phyloP scores from a whole-genome alignment of 352 stramenopile genomes.

The Phytophthora cactorum region DNA sequence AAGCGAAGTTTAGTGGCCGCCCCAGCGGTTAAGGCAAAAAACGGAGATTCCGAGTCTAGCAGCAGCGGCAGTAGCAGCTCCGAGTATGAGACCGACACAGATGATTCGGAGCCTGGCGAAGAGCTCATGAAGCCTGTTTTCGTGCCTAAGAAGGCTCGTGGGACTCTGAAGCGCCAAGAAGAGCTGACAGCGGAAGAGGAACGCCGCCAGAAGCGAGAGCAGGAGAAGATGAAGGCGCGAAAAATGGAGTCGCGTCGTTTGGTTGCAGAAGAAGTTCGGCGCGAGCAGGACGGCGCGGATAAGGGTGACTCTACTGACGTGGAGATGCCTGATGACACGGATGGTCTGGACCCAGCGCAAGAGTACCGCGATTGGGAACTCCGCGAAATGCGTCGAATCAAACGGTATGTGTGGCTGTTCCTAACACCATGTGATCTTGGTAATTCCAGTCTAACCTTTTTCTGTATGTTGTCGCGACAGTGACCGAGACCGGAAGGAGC shows the following conservation, averaged over 20 bases:
- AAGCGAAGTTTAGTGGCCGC: constrained; percentile 26
- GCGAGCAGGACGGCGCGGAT: constrained; percentile 59
- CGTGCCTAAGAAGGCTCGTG: constrained; percentile 89
- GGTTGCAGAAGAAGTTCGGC: constrained; percentile 77
- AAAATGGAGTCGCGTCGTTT: constrained; percentile 79
- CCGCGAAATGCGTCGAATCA: constrained; percentile 93
- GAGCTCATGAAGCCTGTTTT: constrained; percentile 92
- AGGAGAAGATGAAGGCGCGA: constrained; percentile 62
- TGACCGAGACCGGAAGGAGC: constrained; percentile 84
- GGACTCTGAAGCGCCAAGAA: constrained; percentile 84
- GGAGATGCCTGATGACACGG: constrained; percentile 92
- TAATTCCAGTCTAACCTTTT: constrained; percentile 14
- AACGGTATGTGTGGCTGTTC: constrained; percentile 54
- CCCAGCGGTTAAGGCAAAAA: constrained; percentile 1
- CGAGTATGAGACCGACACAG: constrained; percentile 85
- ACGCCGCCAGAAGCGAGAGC: constrained; percentile 54
- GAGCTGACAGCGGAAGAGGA: constrained; percentile 80
- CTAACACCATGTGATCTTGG: neutral
- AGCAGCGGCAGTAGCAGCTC: constrained; percentile 57
- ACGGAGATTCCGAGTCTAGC: constrained; percentile 47
- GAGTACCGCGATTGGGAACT: constrained; percentile 95
- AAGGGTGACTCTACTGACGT: constrained; percentile 68
- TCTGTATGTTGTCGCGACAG: constrained; percentile 32
- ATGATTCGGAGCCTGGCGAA: constrained; percentile 74
- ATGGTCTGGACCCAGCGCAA: constrained; percentile 88